Conservation (phyloP, 345 rosid genomes). For the Salix purpurea region DNA sequence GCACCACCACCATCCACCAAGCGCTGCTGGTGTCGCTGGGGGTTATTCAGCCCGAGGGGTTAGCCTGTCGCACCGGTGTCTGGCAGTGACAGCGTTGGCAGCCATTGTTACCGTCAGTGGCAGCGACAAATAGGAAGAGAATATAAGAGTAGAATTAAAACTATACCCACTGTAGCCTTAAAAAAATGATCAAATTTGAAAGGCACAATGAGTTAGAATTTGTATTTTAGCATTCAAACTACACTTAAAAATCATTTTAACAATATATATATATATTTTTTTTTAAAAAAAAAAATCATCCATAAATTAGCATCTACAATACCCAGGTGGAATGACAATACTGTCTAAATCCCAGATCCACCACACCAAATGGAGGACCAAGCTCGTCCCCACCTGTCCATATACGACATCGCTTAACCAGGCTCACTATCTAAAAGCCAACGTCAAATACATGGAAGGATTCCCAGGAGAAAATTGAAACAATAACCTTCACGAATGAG, state of each 20-base stretch:
- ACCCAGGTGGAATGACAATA: background rate
- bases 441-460: background rate
- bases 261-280: background rate
- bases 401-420: background rate
- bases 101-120: no score
- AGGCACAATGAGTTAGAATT: background rate
- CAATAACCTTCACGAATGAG: background rate
- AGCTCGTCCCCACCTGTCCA: background rate
- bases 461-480: background rate
- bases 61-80: no score
- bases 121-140: no score
- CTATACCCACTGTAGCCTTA: no score
- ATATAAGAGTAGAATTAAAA: no score
- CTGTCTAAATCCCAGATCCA: background rate
- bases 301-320: background rate
- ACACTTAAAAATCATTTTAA: background rate
- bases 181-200: background rate
- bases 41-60: no score
- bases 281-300: background rate
- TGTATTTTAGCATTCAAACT: background rate
- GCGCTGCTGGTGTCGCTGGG: no score
- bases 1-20: no score
- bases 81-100: no score
- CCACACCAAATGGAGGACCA: background rate
- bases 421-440: background rate